These are phyloP conservation scores for Fusarium illudens DNA, from an alignment of 2,329 filamentous ascomycete species.

Conservation along the genomic window DNA sequence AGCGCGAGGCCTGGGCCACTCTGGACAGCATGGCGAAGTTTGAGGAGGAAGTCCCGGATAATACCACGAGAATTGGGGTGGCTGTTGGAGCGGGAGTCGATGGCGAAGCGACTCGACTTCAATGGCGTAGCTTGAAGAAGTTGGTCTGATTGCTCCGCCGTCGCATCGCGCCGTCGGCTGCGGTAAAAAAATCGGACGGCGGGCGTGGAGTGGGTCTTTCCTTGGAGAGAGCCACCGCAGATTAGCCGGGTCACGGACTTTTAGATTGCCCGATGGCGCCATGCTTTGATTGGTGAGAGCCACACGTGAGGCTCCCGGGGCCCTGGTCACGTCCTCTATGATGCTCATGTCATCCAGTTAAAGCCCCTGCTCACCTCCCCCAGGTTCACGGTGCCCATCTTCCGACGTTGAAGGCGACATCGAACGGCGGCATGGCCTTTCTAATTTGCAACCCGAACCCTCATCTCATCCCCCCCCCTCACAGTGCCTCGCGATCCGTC, in stretches of 20 bases:
- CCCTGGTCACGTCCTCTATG: conserved; percentile 12
- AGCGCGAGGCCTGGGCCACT: conserved; percentile 46
- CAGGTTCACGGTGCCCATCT: background rate
- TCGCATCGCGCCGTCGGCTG: conserved; percentile 35
- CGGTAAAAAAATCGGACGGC: conserved; percentile 42
- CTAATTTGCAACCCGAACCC: background rate
- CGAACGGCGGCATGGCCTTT: background rate
- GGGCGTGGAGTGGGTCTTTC: conserved; percentile 19
- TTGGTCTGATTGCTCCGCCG: conserved; percentile 43
- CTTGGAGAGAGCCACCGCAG: conserved; percentile 1
- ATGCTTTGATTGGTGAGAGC: conserved; percentile 13
- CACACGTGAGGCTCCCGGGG: conserved; percentile 1
- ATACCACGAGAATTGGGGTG: background rate
- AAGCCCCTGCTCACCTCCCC: background rate
- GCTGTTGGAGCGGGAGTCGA: conserved; percentile 8
- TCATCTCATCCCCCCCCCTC: background rate
- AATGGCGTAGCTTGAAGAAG: conserved; percentile 34
- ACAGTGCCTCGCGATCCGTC: background rate
- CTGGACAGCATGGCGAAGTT: conserved; percentile 52
- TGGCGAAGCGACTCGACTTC: conserved; percentile 31
- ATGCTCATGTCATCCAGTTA: conserved; percentile 5
- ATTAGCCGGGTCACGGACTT: conserved; percentile 38
- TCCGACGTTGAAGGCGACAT: background rate
- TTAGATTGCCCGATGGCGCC: conserved; percentile 38
- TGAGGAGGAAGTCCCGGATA: background rate